phyloP scores from a whole-genome alignment of 2,329 filamentous ascomycete species.

The Fusarium euwallaceae region DNA sequence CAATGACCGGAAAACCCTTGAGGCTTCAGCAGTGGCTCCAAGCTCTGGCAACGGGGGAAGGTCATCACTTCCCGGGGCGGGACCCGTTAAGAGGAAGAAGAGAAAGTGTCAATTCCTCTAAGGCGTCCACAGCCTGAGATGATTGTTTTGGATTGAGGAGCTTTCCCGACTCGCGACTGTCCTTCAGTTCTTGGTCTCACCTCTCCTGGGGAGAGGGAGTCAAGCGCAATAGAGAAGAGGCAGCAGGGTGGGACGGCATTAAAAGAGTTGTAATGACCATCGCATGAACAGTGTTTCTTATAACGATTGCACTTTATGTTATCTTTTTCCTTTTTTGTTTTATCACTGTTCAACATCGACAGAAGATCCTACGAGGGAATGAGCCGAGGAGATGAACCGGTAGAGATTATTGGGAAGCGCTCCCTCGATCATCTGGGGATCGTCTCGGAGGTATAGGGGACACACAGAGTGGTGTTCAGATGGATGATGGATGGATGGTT shows the following conservation, averaged over 20 bases:
- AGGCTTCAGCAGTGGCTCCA: constrained; percentile 59
- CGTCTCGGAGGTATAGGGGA: constrained; percentile 34
- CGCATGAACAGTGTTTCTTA: constrained; percentile 54
- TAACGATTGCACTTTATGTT: constrained; percentile 51
- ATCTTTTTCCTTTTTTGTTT: constrained; percentile 43
- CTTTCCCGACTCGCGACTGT: constrained; percentile 28
- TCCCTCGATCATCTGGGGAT: constrained; percentile 34
- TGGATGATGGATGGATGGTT: constrained; percentile 17
- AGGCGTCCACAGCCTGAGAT: constrained; percentile 46
- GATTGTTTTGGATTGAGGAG: constrained; percentile 35
- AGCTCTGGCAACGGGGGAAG: constrained; percentile 55
- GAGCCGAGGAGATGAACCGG: constrained; percentile 33
- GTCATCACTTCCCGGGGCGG: constrained; percentile 58
- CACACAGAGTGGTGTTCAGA: constrained; percentile 26
- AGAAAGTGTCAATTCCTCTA: constrained; percentile 85
- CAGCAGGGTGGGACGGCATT: constrained; percentile 46
- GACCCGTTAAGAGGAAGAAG: constrained; percentile 81
- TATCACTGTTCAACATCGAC: constrained; percentile 41
- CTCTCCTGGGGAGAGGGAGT: constrained; percentile 36
- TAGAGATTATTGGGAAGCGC: constrained; percentile 40
- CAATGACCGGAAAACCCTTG: constrained; percentile 77
- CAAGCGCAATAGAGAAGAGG: constrained; percentile 25
- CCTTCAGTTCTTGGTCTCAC: constrained; percentile 26
- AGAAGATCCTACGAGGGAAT: constrained; percentile 37
- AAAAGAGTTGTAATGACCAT: constrained; percentile 58